These are phyloP conservation scores for Daldinia sp. DNA, from an alignment of 2,329 filamentous ascomycete species.

Conservation along the genomic window DNA sequence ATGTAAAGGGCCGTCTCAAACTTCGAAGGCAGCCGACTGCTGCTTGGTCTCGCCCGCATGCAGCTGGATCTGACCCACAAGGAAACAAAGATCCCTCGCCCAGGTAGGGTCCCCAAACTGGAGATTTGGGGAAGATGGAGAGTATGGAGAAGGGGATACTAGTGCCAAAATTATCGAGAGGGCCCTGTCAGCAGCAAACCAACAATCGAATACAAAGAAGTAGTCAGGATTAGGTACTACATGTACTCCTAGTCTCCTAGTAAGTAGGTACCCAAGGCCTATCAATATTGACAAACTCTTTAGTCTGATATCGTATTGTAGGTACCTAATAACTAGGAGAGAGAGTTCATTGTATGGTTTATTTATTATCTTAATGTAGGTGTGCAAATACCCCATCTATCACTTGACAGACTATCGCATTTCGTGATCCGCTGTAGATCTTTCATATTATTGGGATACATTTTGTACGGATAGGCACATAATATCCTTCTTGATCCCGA, in stretches of 20 bases:
- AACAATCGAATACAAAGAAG: constrained; percentile 3
- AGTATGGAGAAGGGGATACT: constrained; percentile 30
- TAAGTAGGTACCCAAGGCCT: constrained; percentile 10
- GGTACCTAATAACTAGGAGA: constrained; percentile 21
- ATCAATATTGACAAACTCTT: constrained; percentile 16
- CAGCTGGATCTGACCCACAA: constrained; percentile 43
- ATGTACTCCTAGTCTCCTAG: constrained; percentile 12
- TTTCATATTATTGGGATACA: constrained; percentile 21
- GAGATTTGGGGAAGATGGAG: constrained; percentile 42
- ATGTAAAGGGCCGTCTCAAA: constrained; percentile 50
- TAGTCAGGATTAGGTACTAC: constrained; percentile 10
- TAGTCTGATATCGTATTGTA: constrained; percentile 24
- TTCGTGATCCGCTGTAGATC: constrained; percentile 28
- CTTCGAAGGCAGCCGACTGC: constrained; percentile 41
- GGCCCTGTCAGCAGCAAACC: constrained; percentile 19
- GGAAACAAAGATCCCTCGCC: constrained; percentile 39
- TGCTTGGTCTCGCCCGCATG: constrained; percentile 50
- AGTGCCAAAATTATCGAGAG: constrained; percentile 10
- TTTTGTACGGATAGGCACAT: constrained; percentile 17
- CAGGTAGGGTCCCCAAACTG: constrained; percentile 40
- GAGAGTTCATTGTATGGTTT: neutral
- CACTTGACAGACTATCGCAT: constrained; percentile 18
- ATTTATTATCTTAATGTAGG: neutral
- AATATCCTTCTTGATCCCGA: constrained; percentile 24
- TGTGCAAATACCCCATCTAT: constrained; percentile 14